These are phyloP conservation scores for Termitomyces sp. DNA, from an alignment of 768 basidiomycete genomes.

Conservation along the genomic window DNA sequence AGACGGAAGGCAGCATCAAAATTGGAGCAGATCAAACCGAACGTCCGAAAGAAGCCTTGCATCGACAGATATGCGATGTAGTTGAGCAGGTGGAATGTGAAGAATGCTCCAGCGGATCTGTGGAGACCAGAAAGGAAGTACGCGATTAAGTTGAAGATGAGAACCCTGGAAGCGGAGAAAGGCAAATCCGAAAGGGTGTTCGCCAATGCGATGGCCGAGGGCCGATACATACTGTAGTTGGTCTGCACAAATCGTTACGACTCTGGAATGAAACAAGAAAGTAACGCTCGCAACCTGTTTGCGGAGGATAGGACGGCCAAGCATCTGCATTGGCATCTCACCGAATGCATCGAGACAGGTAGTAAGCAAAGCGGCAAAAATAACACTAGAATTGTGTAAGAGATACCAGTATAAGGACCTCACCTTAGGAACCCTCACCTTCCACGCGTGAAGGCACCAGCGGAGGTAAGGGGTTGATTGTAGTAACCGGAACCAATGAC, in stretches of 20 bases:
- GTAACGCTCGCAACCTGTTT: conserved; percentile 40
- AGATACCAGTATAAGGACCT: not conserved
- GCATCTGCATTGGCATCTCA: conserved; percentile 75
- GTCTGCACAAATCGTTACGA: conserved; percentile 26
- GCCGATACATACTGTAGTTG: conserved; percentile 59
- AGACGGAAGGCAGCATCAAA: conserved; percentile 44
- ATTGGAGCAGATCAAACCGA: conserved; percentile 47
- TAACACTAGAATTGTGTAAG: conserved; percentile 32
- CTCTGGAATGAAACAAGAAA: not conserved
- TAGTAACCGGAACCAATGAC: conserved; percentile 73
- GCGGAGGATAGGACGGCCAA: conserved; percentile 69
- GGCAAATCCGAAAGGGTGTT: conserved; percentile 67
- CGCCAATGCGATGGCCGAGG: conserved; percentile 57
- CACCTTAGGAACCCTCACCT: conserved; percentile 26
- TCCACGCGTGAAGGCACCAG: conserved; percentile 85
- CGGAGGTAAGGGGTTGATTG: conserved; percentile 63
- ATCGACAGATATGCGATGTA: conserved; percentile 64
- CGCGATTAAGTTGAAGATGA: conserved; percentile 58
- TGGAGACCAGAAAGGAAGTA: conserved; percentile 63
- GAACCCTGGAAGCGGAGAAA: conserved; percentile 52
- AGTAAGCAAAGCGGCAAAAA: conserved; percentile 66
- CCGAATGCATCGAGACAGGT: conserved; percentile 69
- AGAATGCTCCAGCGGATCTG: conserved; percentile 37
- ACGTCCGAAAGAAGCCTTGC: conserved; percentile 81
- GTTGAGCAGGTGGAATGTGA: conserved; percentile 58